Percentiles rank a stretch among this genome's conserved stretches.
These are phyloP conservation scores for Rhodamnia rubescens DNA, from an alignment of 345 rosid species.

Conservation along the genomic window DNA sequence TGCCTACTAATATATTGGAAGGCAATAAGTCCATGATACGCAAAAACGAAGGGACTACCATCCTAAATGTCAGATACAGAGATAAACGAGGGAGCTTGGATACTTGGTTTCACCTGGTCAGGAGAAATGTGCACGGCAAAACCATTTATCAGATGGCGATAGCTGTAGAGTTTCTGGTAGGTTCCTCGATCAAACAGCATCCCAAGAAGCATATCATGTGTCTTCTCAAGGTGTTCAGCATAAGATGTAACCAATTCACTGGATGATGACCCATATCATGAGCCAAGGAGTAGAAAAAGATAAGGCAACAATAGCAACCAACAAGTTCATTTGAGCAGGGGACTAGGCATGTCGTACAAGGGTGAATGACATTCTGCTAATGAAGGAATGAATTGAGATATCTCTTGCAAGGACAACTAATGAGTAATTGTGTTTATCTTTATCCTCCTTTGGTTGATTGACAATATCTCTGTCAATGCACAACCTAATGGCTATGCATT, in stretches of 20 bases:
- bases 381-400: neutral
- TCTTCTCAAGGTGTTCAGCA: slow-evolving; percentile 77
- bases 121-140: slow-evolving; percentile 82
- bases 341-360: neutral
- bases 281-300: neutral
- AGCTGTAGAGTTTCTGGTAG: slow-evolving; percentile 89
- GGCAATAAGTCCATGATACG: slow-evolving; percentile 21
- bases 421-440: neutral
- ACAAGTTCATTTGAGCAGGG: neutral
- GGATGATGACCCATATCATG: slow-evolving; percentile 6
- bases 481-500: neutral
- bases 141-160: slow-evolving; percentile 89
- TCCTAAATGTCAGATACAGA: neutral
- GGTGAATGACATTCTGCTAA: neutral
- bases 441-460: neutral
- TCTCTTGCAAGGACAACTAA: neutral
- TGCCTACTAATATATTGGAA: slow-evolving; percentile 71
- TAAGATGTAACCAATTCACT: slow-evolving; percentile 80
- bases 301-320: neutral
- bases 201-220: slow-evolving; percentile 88
- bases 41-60: neutral
- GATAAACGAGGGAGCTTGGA: neutral
- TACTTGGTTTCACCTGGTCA: slow-evolving; percentile 63
- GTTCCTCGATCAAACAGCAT: slow-evolving; percentile 64
- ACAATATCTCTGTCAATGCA: neutral